Base-by-base conservation (phyloP, 2,329 filamentous ascomycete genomes). In the Cadophora sp. region DNA sequence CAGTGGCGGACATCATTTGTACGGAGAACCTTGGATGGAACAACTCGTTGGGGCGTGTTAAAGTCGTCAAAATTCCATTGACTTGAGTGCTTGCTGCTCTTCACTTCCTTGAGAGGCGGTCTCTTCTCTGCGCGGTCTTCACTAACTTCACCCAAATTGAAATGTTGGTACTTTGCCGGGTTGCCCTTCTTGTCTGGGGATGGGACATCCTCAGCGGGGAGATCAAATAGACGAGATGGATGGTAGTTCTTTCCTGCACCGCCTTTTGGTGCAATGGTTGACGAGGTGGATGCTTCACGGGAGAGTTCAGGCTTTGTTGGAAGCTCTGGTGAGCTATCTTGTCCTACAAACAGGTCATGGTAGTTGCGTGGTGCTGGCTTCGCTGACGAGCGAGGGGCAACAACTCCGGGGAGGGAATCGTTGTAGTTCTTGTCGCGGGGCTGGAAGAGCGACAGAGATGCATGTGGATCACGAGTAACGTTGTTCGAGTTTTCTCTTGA, bases 41-140 rank as follows among this genome's bases (percentile, higher is more conserved):
- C 83, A 29, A 81, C 73, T 84, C 97, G 97, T 72, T 91, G 86
- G 0, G 95, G 95, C 0, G 94, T 97, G 19, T 83, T 83, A 75
- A 97, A 97, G 80, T 97, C 94, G 69, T 93, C 88, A 79, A 98
- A 98, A 60, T 89, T 89, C 94, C 95, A 97, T 70, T 92, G 90
- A 71, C 89, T 89, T 68, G 85, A 83, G 77, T 93, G 90, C 81
- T 91, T 92, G 65, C 84, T 83, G 76, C 85, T 86, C 64, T 84
- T 79, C 26, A 68, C 65, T 37, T 76, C 74, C 51, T 77, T 74
- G 16, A 71, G 75, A 70, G 70, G 74, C 64, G 40, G 58, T 37
- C 50, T 31, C 43, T 69, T 66, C 34, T 68, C 63, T 56, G 55
- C 43, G 14, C 34, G 64, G 3, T 70, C 71, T 71, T 82, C 76